Conservation (phyloP, 2,329 filamentous ascomycete species). For the Curvularia hawaiiensis region DNA sequence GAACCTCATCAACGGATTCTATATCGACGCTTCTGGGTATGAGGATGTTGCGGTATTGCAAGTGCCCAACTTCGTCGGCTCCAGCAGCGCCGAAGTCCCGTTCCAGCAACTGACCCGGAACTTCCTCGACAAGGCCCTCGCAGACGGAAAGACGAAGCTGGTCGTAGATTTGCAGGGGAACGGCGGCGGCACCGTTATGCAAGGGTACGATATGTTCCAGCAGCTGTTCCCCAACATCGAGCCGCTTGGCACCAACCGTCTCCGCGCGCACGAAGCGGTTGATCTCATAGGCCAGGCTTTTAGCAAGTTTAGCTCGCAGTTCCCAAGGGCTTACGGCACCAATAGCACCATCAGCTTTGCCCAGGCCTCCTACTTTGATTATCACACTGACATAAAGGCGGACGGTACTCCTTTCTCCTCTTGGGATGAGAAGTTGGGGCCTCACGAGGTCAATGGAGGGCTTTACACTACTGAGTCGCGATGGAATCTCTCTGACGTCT, state of each 20-base stretch:
- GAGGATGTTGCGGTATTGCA: conserved; percentile 53
- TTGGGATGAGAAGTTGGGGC: conserved; percentile 52
- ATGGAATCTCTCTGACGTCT: conserved; percentile 46
- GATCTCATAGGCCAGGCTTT: conserved; percentile 52
- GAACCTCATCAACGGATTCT: conserved; percentile 54
- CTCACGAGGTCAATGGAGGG: conserved; percentile 48
- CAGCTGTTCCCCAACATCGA: conserved; percentile 59
- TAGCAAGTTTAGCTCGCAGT: conserved; percentile 40
- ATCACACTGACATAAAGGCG: conserved; percentile 53
- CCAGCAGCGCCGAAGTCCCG: conserved; percentile 20
- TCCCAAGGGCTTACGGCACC: conserved; percentile 36
- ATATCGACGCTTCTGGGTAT: conserved; percentile 50
- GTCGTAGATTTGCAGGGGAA: conserved; percentile 66
- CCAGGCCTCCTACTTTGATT: conserved; percentile 53
- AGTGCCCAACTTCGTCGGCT: conserved; percentile 49
- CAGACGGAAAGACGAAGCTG: conserved; percentile 62
- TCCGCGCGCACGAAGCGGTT: conserved; percentile 56
- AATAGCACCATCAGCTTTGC: conserved; percentile 48
- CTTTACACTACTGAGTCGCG: conserved; percentile 40
- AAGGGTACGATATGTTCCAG: conserved; percentile 67
- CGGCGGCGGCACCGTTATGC: conserved; percentile 63
- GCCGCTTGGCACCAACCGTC: conserved; percentile 57
- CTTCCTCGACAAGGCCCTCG: conserved; percentile 50
- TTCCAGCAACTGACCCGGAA: conserved; percentile 51
- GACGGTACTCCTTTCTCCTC: conserved; percentile 57